Conservation (phyloP, 352 stramenopile genomes). For the Aphanomyces stellatus region DNA sequence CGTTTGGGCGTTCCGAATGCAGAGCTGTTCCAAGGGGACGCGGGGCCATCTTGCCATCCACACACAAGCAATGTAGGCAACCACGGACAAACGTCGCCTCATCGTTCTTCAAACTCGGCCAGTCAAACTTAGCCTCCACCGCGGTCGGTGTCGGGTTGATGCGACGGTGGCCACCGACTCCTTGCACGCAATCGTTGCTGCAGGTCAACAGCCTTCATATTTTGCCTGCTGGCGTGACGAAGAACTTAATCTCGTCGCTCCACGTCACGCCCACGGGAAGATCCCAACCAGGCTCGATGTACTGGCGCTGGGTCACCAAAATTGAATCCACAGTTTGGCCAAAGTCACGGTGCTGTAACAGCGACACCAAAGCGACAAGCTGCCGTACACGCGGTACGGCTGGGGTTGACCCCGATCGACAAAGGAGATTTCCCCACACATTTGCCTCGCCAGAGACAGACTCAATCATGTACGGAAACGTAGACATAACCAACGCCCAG, state of each 20-base stretch:
- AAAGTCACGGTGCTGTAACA: neutral
- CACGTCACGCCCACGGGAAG: neutral
- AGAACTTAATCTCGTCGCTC: neutral
- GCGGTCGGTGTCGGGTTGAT: conserved; percentile 14
- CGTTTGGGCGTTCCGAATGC: conserved; percentile 26
- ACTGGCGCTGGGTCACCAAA: neutral
- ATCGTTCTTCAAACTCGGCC: neutral
- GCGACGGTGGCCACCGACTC: conserved; percentile 23
- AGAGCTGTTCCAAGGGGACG: conserved; percentile 22
- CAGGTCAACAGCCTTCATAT: conserved; percentile 24
- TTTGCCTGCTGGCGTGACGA: neutral
- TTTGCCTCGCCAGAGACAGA: conserved; percentile 25
- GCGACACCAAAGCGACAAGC: conserved; percentile 10
- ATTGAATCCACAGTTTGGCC: neutral
- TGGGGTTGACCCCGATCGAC: conserved; percentile 19
- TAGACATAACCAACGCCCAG: conserved; percentile 21
- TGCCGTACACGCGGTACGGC: neutral
- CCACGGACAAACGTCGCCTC: neutral
- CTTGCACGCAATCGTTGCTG: conserved; percentile 23
- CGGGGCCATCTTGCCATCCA: conserved; percentile 10
- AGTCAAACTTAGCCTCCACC: conserved; percentile 18
- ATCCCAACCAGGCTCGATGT: neutral
- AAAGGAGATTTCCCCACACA: conserved; percentile 28
- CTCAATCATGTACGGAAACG: conserved; percentile 26
- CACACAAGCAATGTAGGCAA: conserved; percentile 11